Percentiles rank a stretch among this genome's conserved stretches.
These are phyloP conservation scores for Aspergillus incahuasiensis DNA, from an alignment of 495 filamentous ascomycete species.

Conservation along the genomic window DNA sequence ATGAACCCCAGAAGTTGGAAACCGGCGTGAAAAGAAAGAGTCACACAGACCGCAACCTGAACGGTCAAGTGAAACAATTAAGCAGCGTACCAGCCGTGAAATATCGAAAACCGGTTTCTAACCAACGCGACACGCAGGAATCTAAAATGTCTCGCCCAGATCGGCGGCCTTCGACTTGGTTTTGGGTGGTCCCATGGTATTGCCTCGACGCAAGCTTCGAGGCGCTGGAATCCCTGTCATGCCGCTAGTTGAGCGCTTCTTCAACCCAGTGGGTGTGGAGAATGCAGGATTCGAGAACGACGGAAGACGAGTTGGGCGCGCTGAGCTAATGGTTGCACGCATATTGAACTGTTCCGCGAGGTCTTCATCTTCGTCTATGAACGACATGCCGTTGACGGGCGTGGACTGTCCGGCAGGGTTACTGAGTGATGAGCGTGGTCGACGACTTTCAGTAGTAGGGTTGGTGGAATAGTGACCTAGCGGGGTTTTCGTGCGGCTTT, in stretches of 20 bases:
- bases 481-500: conserved; percentile 66
- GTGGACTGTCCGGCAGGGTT: conserved; percentile 34
- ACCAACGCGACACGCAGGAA: background rate
- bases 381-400: conserved; percentile 35
- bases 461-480: conserved; percentile 46
- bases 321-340: conserved; percentile 26
- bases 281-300: conserved; percentile 35
- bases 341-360: conserved; percentile 34
- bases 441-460: conserved; percentile 41
- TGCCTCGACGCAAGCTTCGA: conserved; percentile 43
- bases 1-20: conserved; percentile 13
- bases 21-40: conserved; percentile 10
- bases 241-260: conserved; percentile 52
- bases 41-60: conserved; percentile 13
- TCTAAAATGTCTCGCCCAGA: conserved; percentile 64
- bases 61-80: conserved; percentile 13
- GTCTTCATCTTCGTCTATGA: conserved; percentile 42
- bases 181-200: conserved; percentile 51
- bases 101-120: conserved; percentile 14
- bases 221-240: conserved; percentile 47
- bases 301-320: conserved; percentile 27
- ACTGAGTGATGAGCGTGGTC: conserved; percentile 46
- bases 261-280: conserved; percentile 30
- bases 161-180: conserved; percentile 50
- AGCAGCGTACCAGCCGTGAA: conserved; percentile 19